Evolutionary conservation across 1,139 yeast species (phyloP), one percentile per base, ranked within the genome.

Genomic region (Geotrichum siamense): DNA sequence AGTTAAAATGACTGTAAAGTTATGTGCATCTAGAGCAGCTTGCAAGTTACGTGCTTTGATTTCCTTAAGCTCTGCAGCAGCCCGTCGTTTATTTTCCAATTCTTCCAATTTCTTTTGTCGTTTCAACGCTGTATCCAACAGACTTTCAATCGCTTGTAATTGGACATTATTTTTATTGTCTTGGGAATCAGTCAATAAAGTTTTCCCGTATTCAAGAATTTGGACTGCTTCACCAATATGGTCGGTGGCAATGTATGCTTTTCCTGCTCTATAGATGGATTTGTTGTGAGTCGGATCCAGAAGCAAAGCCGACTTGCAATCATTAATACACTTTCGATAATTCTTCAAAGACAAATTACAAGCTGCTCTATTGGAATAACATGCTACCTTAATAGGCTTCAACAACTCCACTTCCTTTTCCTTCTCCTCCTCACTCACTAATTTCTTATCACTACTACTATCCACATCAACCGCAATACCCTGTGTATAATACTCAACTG

Each of bases 291-390:
- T 72, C 1, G 83, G 81, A 53, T 86, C 89, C 2, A 76, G 56
- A 36, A 45, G 21, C 49, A 93, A 64, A 3, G 86, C 91, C 43
- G 71, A 72, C 54, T 81, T 80, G 59, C 96, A 85, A 62, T 91
- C 97, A 51, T 82, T 85, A 51, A 91, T 81, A 59, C 95, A 84
- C 45, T 77, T 70, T 63, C 98, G 75, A 62, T 78, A 91, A 62
- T 93, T 93, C 55, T 79, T 48, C 28, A 62, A 56, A 57, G 83
- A 95, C 52, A 91, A 67, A 55, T 91, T 85, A 63, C 96, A 85
- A 1, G 95, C 96, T 1, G 97, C 96, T 50, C 96, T 73, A 61
- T 93, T 91, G 45, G 82, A 68, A 51, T 72, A 77, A 41, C 91
- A 70, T 0, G 91, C 78, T 2, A 77, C 72, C 36, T 77, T 77